These are phyloP conservation scores for Lipomyces starkeyi DNA, from an alignment of 805 yeast genomes.

Conservation along the genomic window DNA sequence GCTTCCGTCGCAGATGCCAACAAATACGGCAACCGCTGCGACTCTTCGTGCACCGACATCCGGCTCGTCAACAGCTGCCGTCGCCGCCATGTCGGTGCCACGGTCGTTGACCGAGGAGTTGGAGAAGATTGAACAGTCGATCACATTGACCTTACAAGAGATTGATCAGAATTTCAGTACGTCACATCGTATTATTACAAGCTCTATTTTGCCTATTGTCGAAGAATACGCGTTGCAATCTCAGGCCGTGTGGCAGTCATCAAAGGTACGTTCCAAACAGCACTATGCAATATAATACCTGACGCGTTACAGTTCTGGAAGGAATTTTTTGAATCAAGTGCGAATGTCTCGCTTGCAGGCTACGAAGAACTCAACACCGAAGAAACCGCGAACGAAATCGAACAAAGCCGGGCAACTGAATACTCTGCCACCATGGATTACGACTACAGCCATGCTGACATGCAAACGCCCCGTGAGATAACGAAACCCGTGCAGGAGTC, in stretches of 20 bases:
- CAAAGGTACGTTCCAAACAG: constrained; percentile 32
- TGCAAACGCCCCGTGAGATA: neutral
- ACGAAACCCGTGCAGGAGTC: neutral
- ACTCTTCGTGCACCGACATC: constrained; percentile 14
- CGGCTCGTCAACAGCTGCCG: constrained; percentile 3
- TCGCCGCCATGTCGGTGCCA: constrained; percentile 15
- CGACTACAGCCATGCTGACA: constrained; percentile 16
- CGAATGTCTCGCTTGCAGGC: constrained; percentile 64
- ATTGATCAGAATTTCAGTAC: constrained; percentile 75
- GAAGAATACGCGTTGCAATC: constrained; percentile 64
- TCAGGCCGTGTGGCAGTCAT: constrained; percentile 60
- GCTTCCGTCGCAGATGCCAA: neutral
- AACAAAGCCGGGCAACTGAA: constrained; percentile 14
- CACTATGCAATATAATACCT: neutral
- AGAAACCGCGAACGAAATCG: constrained; percentile 6
- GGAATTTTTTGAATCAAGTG: constrained; percentile 75
- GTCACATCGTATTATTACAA: constrained; percentile 71
- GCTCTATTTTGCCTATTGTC: constrained; percentile 70
- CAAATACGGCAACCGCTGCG: constrained; percentile 1
- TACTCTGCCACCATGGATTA: constrained; percentile 28
- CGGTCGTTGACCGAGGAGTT: constrained; percentile 47
- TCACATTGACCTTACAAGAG: constrained; percentile 75
- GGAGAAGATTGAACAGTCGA: constrained; percentile 78
- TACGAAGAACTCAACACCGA: constrained; percentile 50
- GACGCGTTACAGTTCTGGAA: constrained; percentile 63